Evolutionary conservation across 192 early-diverging fungal genomes (phyloP).

Genomic region (Hyaloraphidium curvatum): DNA sequence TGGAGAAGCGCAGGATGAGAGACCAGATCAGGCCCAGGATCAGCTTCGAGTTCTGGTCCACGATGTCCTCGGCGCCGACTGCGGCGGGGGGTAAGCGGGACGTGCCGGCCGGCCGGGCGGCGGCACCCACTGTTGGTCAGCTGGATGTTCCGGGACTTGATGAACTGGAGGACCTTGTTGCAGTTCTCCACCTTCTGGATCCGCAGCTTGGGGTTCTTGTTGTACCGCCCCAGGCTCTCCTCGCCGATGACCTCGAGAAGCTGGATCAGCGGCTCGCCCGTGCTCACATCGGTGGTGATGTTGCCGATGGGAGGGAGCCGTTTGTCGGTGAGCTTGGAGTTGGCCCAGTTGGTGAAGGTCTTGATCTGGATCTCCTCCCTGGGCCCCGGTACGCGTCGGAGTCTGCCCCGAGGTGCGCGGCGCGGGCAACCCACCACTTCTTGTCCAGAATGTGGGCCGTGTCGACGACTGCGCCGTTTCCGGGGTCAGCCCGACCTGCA

Average conservation of each 20-base stretch:
- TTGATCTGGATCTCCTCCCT: slow-evolving; percentile 90
- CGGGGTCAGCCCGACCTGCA: too few relatives aligned
- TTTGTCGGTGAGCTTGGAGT: slow-evolving; percentile 44
- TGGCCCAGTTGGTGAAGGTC: slow-evolving; percentile 56
- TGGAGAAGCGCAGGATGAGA: slow-evolving; percentile 90
- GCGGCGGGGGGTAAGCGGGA: background rate
- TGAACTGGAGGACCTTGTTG: slow-evolving; percentile 85
- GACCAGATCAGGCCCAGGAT: slow-evolving; percentile 94
- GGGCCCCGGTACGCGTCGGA: slow-evolving; percentile 45
- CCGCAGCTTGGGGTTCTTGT: slow-evolving; percentile 69
- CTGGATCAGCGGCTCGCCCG: slow-evolving; percentile 48
- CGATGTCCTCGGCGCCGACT: slow-evolving; percentile 85
- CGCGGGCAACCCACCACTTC: too few relatives aligned
- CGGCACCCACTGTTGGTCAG: slow-evolving; percentile 62
- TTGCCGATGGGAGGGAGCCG: slow-evolving; percentile 22
- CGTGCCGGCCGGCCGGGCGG: background rate
- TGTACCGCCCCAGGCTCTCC: slow-evolving; percentile 65
- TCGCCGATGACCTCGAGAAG: slow-evolving; percentile 83
- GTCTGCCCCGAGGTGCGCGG: too few relatives aligned
- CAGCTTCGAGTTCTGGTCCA: slow-evolving; percentile 76
- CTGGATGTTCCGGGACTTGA: slow-evolving; percentile 44
- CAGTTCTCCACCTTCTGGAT: slow-evolving; percentile 93
- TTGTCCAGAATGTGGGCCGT: too few relatives aligned
- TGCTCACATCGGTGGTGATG: slow-evolving; percentile 37
- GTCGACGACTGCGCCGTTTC: too few relatives aligned